Conservation (phyloP, 139 green algal species). For the Mesotaenium endlicherianum region DNA sequence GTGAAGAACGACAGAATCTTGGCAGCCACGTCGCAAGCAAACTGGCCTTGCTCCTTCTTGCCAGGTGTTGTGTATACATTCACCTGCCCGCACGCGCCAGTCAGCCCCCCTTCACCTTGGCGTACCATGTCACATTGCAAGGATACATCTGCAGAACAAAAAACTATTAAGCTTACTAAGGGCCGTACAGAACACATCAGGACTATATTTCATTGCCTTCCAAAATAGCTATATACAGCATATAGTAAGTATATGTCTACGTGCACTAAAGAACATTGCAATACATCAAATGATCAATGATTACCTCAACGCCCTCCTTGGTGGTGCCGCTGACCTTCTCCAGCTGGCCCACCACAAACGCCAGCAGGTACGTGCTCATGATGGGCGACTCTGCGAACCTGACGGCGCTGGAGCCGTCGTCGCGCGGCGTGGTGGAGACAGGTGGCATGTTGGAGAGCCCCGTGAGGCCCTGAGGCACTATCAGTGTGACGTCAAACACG, state of each 20-base stretch:
- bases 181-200: too few relatives aligned
- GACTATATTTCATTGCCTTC: too few relatives aligned
- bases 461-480: slow-evolving; percentile 47
- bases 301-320: slow-evolving; percentile 27
- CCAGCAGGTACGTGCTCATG: slow-evolving; percentile 89
- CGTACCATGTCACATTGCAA: too few relatives aligned
- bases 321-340: slow-evolving; percentile 44
- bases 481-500: slow-evolving; percentile 32
- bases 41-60: slow-evolving; percentile 49
- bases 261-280: too few relatives aligned
- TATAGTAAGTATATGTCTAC: too few relatives aligned
- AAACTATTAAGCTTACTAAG: too few relatives aligned
- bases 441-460: slow-evolving; percentile 79
- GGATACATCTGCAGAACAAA: background rate
- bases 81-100: slow-evolving; percentile 19
- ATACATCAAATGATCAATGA: too few relatives aligned
- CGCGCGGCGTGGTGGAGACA: background rate
- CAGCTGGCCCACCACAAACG: slow-evolving; percentile 71
- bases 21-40: slow-evolving; percentile 39
- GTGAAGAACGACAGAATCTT: slow-evolving; percentile 52
- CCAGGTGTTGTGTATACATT: slow-evolving; percentile 50
- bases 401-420: slow-evolving; percentile 7
- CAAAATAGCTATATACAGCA: too few relatives aligned
- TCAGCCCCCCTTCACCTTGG: too few relatives aligned
- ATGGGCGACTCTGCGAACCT: slow-evolving; percentile 64